A percentile compares a stretch with the other conserved stretches of the same genome.
These are phyloP conservation scores for Rosellinia necatrix DNA, from an alignment of 2,329 filamentous ascomycete genomes.

Conservation along the genomic window DNA sequence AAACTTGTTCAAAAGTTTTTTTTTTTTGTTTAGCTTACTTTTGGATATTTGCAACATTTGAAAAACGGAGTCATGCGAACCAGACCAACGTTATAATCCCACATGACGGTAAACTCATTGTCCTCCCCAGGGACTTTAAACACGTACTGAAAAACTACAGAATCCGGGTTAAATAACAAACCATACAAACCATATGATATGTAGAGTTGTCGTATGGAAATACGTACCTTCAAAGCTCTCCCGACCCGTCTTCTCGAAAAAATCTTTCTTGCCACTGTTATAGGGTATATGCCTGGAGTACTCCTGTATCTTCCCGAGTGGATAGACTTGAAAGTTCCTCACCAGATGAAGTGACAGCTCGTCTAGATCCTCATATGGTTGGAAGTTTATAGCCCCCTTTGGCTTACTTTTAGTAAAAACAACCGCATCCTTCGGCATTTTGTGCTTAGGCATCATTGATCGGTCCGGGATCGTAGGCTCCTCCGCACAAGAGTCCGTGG, in stretches of 20 bases:
- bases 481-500: slow-evolving; percentile 42
- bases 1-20: not conserved
- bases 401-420: slow-evolving; percentile 65
- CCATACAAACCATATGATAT: not conserved
- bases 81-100: slow-evolving; percentile 95
- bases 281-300: slow-evolving; percentile 84
- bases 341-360: slow-evolving; percentile 62
- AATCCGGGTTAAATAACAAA: slow-evolving; percentile 28
- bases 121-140: slow-evolving; percentile 73
- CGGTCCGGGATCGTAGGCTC: slow-evolving; percentile 39
- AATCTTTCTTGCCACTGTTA: slow-evolving; percentile 90
- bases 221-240: slow-evolving; percentile 83
- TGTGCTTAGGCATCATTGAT: slow-evolving; percentile 52
- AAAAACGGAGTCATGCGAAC: slow-evolving; percentile 95
- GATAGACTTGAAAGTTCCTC: slow-evolving; percentile 66
- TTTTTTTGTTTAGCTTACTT: slow-evolving; percentile 73
- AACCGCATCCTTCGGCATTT: slow-evolving; percentile 67
- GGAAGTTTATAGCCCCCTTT: slow-evolving; percentile 72
- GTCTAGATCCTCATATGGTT: slow-evolving; percentile 71
- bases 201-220: slow-evolving; percentile 1
- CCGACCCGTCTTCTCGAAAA: slow-evolving; percentile 82
- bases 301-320: slow-evolving; percentile 64
- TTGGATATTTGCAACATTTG: slow-evolving; percentile 84
- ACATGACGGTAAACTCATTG: slow-evolving; percentile 78
- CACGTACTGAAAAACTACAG: slow-evolving; percentile 78